Evolutionary conservation across 2,329 filamentous ascomycete species (phyloP).

Genomic region (Hymenoscyphus salicellus): DNA sequence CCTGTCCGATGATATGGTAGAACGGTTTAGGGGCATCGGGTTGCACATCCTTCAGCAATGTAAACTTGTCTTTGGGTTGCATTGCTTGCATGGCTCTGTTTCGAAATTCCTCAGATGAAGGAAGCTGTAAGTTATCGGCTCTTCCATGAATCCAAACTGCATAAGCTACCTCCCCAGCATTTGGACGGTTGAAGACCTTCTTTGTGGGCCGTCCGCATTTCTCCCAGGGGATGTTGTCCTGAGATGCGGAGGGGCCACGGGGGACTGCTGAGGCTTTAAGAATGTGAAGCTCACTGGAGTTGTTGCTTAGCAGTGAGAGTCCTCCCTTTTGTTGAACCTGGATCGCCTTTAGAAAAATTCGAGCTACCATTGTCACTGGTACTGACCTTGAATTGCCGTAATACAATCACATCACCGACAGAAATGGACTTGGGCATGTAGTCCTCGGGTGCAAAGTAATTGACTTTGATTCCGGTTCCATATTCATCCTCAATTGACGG

Average conservation of each 20-base stretch:
- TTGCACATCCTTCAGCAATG: constrained; percentile 61
- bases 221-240: constrained; percentile 17
- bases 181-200: constrained; percentile 16
- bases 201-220: constrained; percentile 14
- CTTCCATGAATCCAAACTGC: constrained; percentile 48
- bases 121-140: constrained; percentile 45
- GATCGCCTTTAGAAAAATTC: constrained; percentile 11
- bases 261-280: constrained; percentile 44
- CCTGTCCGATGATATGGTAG: constrained; percentile 68
- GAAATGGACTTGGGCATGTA: constrained; percentile 50
- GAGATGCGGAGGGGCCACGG: neutral
- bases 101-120: constrained; percentile 45
- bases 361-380: constrained; percentile 29
- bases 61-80: constrained; percentile 56
- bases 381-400: constrained; percentile 50
- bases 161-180: constrained; percentile 36
- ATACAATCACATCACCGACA: constrained; percentile 58
- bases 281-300: constrained; percentile 44
- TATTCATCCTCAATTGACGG: constrained; percentile 44
- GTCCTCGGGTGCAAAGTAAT: constrained; percentile 56
- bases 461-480: constrained; percentile 45
- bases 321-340: constrained; percentile 43
- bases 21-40: constrained; percentile 43
- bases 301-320: constrained; percentile 46
- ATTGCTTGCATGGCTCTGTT: constrained; percentile 39